Percentiles rank a stretch among this genome's conserved stretches.
These are phyloP conservation scores for Colletotrichum lentis DNA, from an alignment of 2,329 filamentous ascomycete species.

Conservation along the genomic window DNA sequence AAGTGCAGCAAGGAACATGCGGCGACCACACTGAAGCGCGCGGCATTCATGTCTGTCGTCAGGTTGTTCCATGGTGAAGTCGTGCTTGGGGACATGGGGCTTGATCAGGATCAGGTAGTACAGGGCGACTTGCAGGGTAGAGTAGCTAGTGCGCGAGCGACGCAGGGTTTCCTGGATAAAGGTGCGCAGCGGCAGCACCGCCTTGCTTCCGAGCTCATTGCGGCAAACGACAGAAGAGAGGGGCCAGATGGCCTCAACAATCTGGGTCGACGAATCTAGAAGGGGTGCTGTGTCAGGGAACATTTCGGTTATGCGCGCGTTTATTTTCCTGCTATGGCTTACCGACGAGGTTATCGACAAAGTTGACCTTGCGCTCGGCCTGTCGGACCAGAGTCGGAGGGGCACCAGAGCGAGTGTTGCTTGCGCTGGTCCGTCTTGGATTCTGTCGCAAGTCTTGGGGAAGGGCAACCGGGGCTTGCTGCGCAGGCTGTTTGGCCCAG, in stretches of 20 bases:
- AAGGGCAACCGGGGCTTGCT: conserved; percentile 49
- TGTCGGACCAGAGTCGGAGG: conserved; percentile 84
- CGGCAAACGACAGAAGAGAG: conserved; percentile 82
- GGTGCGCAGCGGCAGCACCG: conserved; percentile 86
- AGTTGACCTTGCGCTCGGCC: conserved; percentile 90
- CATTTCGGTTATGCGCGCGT: conserved; percentile 23
- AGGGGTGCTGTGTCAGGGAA: conserved; percentile 44
- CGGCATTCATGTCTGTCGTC: conserved; percentile 76
- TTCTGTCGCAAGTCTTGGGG: conserved; percentile 71
- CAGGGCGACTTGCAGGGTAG: conserved; percentile 92
- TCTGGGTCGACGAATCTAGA: conserved; percentile 94
- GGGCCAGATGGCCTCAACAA: conserved; percentile 97
- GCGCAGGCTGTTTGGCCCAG: conserved; percentile 44
- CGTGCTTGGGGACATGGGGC: conserved; percentile 80
- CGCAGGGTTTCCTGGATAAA: conserved; percentile 98
- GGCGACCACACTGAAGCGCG: conserved; percentile 91
- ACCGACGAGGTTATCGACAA: conserved; percentile 98
- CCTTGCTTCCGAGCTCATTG: conserved; percentile 75
- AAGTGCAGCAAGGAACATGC: conserved; percentile 95
- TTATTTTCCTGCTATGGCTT: conserved; percentile 59
- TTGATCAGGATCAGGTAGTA: conserved; percentile 97
- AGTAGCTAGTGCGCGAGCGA: conserved; percentile 95
- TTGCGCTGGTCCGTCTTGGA: conserved; percentile 64
- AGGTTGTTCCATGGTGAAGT: conserved; percentile 87
- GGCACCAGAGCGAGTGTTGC: conserved; percentile 58